Percentiles rank a stretch among this genome's conserved stretches.
Evolutionary conservation across 441 rosid genomes (phyloP).

Genomic region (Isatis lusitanica): DNA sequence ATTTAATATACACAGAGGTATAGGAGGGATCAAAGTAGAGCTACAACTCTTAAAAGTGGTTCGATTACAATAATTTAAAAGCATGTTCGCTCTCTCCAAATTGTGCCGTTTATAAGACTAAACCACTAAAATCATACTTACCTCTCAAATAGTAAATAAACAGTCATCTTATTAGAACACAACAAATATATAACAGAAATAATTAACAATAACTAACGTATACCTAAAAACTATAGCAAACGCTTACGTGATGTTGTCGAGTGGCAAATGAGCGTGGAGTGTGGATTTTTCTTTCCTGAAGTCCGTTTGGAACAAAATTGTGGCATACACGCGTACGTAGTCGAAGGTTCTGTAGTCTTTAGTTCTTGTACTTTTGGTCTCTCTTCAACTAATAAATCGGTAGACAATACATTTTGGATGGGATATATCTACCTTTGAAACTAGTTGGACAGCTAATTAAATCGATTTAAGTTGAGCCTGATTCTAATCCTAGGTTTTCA

Average conservation of each 20-base stretch:
- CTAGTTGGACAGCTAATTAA: background rate
- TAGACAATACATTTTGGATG: background rate
- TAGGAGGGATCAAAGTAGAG: background rate
- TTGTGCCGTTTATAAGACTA: slow-evolving; percentile 28
- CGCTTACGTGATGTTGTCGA: background rate
- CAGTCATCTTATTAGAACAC: too few relatives aligned
- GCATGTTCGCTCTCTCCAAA: background rate
- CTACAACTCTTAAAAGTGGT: background rate
- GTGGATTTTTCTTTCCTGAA: too few relatives aligned
- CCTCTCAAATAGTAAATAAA: background rate
- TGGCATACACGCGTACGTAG: background rate
- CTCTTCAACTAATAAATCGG: background rate
- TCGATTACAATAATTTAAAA: background rate
- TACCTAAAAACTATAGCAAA: background rate
- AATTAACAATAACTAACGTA: too few relatives aligned
- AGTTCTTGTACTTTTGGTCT: background rate
- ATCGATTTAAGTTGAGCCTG: background rate
- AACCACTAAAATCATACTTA: background rate
- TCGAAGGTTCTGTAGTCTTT: background rate
- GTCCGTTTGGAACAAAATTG: too few relatives aligned
- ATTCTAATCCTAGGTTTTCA: background rate
- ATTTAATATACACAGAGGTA: too few relatives aligned
- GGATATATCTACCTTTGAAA: background rate
- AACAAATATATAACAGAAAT: background rate
- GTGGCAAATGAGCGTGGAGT: too few relatives aligned